phyloP scores from a whole-genome alignment of 2,329 filamentous ascomycete species.

The Neofusicoccum cordaticola region DNA sequence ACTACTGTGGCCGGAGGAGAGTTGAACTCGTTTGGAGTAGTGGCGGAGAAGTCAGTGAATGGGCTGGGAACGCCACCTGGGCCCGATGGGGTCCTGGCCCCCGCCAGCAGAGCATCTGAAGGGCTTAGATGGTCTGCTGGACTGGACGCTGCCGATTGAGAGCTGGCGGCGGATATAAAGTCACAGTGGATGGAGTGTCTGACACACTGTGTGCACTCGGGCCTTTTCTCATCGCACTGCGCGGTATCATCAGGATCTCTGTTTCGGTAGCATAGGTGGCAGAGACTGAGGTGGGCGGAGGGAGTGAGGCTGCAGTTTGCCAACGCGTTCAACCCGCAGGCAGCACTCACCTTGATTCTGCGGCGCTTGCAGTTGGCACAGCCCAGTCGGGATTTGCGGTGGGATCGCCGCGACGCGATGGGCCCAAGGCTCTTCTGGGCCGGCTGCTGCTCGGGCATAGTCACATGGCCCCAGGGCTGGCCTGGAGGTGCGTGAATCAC shows the following conservation, averaged over 20 bases:
- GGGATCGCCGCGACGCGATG: constrained; percentile 14
- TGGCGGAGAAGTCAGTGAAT: not conserved
- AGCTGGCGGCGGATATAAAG: constrained; percentile 23
- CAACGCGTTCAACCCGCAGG: not conserved
- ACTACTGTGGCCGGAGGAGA: too few relatives aligned
- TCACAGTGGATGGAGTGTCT: constrained; percentile 28
- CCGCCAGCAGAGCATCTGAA: not conserved
- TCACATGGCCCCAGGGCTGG: not conserved
- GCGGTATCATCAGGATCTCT: not conserved
- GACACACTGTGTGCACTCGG: constrained; percentile 30
- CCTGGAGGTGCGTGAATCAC: not conserved
- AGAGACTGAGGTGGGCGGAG: not conserved
- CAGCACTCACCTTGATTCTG: constrained; percentile 7
- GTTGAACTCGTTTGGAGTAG: not conserved
- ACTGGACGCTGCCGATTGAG: not conserved
- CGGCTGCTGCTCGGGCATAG: constrained; percentile 3
- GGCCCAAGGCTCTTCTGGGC: not conserved
- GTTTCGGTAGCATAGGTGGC: not conserved
- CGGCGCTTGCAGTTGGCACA: constrained; percentile 15
- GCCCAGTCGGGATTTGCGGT: constrained; percentile 15
- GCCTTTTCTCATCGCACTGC: constrained; percentile 31
- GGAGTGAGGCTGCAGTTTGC: not conserved
- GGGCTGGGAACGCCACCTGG: not conserved
- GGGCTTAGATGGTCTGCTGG: not conserved
- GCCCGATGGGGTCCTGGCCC: not conserved